These are phyloP conservation scores for Asclepias syriaca DNA, from an alignment of 257 asterid species.

Conservation along the genomic window DNA sequence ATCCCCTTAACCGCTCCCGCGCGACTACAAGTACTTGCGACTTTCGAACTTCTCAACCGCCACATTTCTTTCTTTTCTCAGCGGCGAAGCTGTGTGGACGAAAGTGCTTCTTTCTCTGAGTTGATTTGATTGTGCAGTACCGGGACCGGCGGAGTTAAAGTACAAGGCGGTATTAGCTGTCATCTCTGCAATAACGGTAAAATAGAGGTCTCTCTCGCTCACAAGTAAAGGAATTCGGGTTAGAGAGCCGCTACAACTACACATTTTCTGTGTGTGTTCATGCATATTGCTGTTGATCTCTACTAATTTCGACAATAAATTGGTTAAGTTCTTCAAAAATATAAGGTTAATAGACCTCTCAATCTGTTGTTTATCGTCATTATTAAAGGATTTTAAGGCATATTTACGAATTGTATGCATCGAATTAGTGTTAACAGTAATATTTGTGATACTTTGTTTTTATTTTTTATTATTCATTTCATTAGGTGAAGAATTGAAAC, in stretches of 20 bases:
- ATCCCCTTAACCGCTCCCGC: too few relatives aligned
- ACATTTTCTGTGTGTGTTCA: background rate
- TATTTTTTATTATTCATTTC: background rate
- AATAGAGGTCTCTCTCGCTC: background rate
- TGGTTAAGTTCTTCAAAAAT: background rate
- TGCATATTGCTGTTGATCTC: background rate
- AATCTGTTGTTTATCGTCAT: background rate
- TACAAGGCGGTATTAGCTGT: background rate
- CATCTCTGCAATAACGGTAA: background rate
- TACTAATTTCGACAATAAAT: background rate
- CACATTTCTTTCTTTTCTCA: background rate
- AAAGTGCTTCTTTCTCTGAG: background rate
- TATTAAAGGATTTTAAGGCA: background rate
- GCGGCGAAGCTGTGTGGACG: background rate
- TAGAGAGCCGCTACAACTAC: background rate
- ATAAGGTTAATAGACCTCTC: background rate
- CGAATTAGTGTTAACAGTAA: background rate
- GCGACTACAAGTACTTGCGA: background rate
- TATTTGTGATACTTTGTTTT: background rate
- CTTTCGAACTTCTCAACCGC: slow-evolving; percentile 6
- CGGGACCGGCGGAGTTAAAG: background rate
- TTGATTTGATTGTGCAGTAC: background rate
- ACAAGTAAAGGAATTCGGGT: background rate
- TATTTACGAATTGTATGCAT: background rate
- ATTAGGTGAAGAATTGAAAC: background rate